Evolutionary conservation across 352 stramenopile genomes (phyloP), one percentile per base, ranked within the genome.

Genomic region (Globisporangium yorkense): DNA sequence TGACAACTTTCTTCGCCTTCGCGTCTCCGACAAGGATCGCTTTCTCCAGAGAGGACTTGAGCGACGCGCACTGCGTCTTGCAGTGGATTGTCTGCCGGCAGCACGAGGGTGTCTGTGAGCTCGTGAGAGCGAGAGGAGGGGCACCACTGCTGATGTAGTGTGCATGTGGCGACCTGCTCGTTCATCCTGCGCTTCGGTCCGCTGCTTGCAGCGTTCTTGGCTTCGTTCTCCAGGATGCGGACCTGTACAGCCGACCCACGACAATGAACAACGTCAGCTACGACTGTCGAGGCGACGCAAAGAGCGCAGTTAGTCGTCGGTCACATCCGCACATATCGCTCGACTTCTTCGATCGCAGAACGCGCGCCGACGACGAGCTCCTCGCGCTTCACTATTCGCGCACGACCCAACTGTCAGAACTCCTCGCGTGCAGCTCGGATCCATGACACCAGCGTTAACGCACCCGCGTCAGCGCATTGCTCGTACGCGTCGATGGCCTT

Each of bases 161-260:
- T 9, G 3, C 41, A 13, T 27, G 0, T 13, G 51, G 12, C 10
- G 5, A 73, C 67, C 56, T 87, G 65, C 64, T 72, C 69, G 44
- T 64, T 75, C 59, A 78, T 79, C 54, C 73, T 73, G 37, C 74
- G 71, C 53, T 81, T 87, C 5, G 46, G 57, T 2, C 54, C 44
- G 40, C 62, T 54, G 16, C 44, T 67, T 39, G 62, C 40, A 1
- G 65, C 67, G 15, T 68, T 73, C 35, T 77, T 77, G 29, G 64
- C 69, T 57, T 88, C 75, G 57, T 81, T 84, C 56, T 87, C 80
- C 35, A 90, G 51, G 40, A 90, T 66, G 35, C 77, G 80, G 48
- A 87, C 68, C 80, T 90, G 31, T 9, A 13, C 7, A 27, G 24
- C 24, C 24, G 24, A 27, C 24, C 24, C 24, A 27, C 24, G 29